A percentile compares a stretch with the other conserved stretches of the same genome.
Conservation (phyloP, 2,329 filamentous ascomycete genomes). For the Verticillium longisporum region DNA sequence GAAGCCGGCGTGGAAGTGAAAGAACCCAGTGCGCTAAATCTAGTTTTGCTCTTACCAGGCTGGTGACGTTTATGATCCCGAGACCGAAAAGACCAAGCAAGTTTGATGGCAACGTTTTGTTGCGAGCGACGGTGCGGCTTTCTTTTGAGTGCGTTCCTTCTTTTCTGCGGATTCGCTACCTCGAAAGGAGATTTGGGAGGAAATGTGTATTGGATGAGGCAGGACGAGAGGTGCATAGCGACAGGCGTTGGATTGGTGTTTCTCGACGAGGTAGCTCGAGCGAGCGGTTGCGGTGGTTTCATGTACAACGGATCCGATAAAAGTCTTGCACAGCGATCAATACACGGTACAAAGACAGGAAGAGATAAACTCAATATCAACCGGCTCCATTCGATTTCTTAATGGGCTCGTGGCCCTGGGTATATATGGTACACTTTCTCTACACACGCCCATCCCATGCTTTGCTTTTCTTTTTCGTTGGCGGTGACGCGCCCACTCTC, state of each 20-base stretch:
- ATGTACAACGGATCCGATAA: background rate
- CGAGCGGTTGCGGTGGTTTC: background rate
- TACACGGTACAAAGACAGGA: background rate
- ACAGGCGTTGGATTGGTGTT: conserved; percentile 7
- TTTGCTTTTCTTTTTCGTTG: too few relatives aligned
- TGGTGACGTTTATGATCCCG: background rate
- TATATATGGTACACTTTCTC: background rate
- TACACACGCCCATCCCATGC: background rate
- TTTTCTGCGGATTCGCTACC: background rate
- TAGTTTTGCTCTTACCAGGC: background rate
- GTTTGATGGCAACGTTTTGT: background rate
- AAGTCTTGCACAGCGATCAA: background rate
- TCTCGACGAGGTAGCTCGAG: background rate
- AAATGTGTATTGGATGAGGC: background rate
- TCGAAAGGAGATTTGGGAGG: background rate
- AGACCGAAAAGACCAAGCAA: background rate
- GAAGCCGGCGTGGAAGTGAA: conserved; percentile 23
- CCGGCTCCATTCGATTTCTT: background rate
- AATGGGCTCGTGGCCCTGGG: background rate
- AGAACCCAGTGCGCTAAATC: conserved; percentile 8
- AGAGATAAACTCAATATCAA: background rate
- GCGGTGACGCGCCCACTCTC: too few relatives aligned
- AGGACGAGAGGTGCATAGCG: conserved; percentile 7
- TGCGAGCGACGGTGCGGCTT: conserved; percentile 6
- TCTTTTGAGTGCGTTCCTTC: conserved; percentile 3